Evolutionary conservation across 805 yeast species (phyloP), one percentile per base, ranked within the genome.

Genomic region (Diddensiella caesifluorescens): DNA sequence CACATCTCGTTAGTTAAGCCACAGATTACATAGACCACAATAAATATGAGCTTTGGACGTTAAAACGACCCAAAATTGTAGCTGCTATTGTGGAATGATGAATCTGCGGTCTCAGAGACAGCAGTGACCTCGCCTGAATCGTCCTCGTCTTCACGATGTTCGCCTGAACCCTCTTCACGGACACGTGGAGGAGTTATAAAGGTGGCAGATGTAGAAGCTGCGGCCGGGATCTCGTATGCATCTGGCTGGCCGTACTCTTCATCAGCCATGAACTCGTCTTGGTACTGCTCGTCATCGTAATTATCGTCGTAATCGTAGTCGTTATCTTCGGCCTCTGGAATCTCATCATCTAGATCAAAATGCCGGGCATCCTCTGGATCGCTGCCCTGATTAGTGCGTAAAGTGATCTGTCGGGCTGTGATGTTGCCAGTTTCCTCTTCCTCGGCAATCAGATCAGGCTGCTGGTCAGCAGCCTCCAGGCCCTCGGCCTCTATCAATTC

Each of bases 401-500:
- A 45, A 3, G 28, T 45, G 7, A 12, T 36, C 15, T 10, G 16
- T 5, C 34, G 38, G 21, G 26, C 39, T 16, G 12, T 19, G 5
- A 20, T 22, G 18, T 26, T 40, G 12, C 5, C 33, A 6, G 5
- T 4, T 12, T 7, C 15, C 5, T 10, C 36, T 22, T 20, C 42
- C 26, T 12, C 28, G 22, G 15, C 38, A 13, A 31, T 16, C 15
- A n/a, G 37, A 15, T 27, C 28, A 10, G 12, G 15, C 20, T 6
- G 5, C 29, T 6, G 13, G 9, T 5, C 15, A 6, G 31, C 31
- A 2, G 20, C 42, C 5, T 18, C 31, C 20, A 22, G 37, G 16
- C 54, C 58, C 12, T 47, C 50, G n/a, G 42, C 50, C n/a, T 45
- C 52, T 22, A 44, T 53, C 35, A 50, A 59, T 6, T 41, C 39